Conservation (phyloP, 371 early-diverging fungal species). For the Apophysomyces sp. region DNA sequence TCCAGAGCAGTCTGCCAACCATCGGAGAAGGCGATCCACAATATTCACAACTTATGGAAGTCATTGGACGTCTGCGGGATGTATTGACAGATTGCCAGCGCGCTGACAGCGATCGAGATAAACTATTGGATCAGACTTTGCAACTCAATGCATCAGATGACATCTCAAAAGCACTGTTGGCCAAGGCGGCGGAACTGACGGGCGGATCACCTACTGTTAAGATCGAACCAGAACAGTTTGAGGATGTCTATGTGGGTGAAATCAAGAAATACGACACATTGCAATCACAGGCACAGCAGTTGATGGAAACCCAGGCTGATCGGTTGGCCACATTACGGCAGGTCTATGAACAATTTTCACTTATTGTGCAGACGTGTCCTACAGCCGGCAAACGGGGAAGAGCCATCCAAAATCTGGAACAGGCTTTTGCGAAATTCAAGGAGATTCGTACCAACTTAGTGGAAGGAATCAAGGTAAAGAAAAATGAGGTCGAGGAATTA, state of each 20-base stretch:
- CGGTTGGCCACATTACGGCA: constrained; percentile 53
- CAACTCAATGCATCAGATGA: constrained; percentile 66
- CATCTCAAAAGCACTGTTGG: constrained; percentile 48
- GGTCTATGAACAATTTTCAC: constrained; percentile 61
- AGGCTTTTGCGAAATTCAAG: constrained; percentile 64
- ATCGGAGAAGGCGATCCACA: constrained; percentile 16
- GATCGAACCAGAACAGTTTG: constrained; percentile 74
- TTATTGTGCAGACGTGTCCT: constrained; percentile 48
- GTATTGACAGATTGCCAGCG: constrained; percentile 20
- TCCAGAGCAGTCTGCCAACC: constrained; percentile 20
- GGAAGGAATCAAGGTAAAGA: constrained; percentile 62
- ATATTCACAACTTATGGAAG: constrained; percentile 1
- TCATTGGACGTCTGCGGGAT: constrained; percentile 9
- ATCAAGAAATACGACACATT: constrained; percentile 67
- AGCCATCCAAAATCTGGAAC: constrained; percentile 68
- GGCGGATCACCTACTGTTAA: constrained; percentile 60
- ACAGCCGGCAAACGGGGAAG: constrained; percentile 60
- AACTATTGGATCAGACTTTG: constrained; percentile 57
- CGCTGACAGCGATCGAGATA: constrained; percentile 43
- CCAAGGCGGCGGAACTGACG: constrained; percentile 42
- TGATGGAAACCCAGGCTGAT: constrained; percentile 56
- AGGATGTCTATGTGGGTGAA: constrained; percentile 60
- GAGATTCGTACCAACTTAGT: constrained; percentile 67
- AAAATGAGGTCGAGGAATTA: not conserved
- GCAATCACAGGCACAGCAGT: constrained; percentile 42